Base-by-base conservation (phyloP, 108 stramenopile genomes). In the Nannochloropsis salina region DNA sequence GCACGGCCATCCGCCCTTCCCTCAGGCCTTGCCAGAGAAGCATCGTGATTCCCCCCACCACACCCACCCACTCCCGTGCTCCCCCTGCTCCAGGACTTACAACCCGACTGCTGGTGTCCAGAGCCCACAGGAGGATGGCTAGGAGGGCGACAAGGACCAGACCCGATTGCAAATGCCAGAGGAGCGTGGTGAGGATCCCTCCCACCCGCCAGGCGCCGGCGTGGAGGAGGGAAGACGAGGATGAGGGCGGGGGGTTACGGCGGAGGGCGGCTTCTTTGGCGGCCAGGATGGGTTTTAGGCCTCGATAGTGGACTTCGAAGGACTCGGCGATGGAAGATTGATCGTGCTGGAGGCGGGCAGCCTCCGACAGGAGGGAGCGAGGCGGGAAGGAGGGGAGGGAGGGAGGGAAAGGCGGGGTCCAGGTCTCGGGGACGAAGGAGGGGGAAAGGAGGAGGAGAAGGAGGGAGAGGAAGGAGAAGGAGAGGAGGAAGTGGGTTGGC, bases 391-490 rank as follows among this genome's bases (percentile, higher is more conserved):
- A 51, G 15, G 47, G 47, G 47, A 51, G 15, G 47, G 47, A 74
- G 8, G 61, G 6, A n/a, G 61, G 61, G 61, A n/a, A 3, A 3
- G 8, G 20, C 61, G 15, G 15, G 20, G n/a, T 6, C 61, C 61
- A 74, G 61, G 61, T n/a, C 61, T 74, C 61, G 3, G 61, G 61
- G 61, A 74, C 61, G 61, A 74, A 74, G 61, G 6, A 74, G 61
- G 61, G 3, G 61, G 61, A 74, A 8, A n/a, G 20, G 2, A 6
- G 61, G 61, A 74, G 61, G 61, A 74, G n/a, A n/a, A 74, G 5
- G 61, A 74, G 61, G 61, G 61, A 74, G 8, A 74, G 8, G 61
- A 74, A n/a, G 61, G 61, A 74, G 61, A 74, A 6, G 61, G 2
- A 74, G 8, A 74, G 61, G 8, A 74, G 61, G 61, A 74, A n/a